These are phyloP conservation scores for Thielaviopsis punctulata DNA, from an alignment of 2,329 filamentous ascomycete genomes.

Conservation along the genomic window DNA sequence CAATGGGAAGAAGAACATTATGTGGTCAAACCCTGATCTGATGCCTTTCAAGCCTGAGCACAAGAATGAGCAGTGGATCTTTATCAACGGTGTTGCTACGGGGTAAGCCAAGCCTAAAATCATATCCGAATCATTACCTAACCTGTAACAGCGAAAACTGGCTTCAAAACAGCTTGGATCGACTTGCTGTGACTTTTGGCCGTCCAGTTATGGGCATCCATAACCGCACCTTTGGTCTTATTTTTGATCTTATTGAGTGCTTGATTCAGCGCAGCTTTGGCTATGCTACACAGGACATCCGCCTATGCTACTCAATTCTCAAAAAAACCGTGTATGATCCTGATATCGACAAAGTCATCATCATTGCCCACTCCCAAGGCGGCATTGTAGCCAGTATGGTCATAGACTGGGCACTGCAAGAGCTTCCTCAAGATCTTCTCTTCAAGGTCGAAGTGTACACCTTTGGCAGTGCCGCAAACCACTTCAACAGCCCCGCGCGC, in stretches of 20 bases:
- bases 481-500: slow-evolving; percentile 57
- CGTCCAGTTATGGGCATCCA: slow-evolving; percentile 57
- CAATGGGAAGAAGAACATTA: slow-evolving; percentile 33
- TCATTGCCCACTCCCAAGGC: slow-evolving; percentile 64
- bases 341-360: slow-evolving; percentile 47
- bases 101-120: slow-evolving; percentile 27
- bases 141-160: slow-evolving; percentile 34
- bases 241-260: slow-evolving; percentile 65
- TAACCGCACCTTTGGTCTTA: slow-evolving; percentile 54
- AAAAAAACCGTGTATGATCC: slow-evolving; percentile 47
- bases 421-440: slow-evolving; percentile 47
- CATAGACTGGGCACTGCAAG: slow-evolving; percentile 60
- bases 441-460: slow-evolving; percentile 60
- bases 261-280: slow-evolving; percentile 58
- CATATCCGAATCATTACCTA: slow-evolving; percentile 10
- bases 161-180: slow-evolving; percentile 53
- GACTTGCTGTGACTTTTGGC: slow-evolving; percentile 53
- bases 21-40: slow-evolving; percentile 35
- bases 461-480: slow-evolving; percentile 62
- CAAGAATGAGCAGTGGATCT: slow-evolving; percentile 59
- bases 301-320: slow-evolving; percentile 42
- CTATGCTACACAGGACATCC: slow-evolving; percentile 53
- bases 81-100: slow-evolving; percentile 54
- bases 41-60: slow-evolving; percentile 31
- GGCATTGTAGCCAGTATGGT: slow-evolving; percentile 57